A percentile compares a stretch with the other conserved stretches of the same genome.
phyloP scores from a whole-genome alignment of 495 filamentous ascomycete genomes.

The Neurospora sp. region DNA sequence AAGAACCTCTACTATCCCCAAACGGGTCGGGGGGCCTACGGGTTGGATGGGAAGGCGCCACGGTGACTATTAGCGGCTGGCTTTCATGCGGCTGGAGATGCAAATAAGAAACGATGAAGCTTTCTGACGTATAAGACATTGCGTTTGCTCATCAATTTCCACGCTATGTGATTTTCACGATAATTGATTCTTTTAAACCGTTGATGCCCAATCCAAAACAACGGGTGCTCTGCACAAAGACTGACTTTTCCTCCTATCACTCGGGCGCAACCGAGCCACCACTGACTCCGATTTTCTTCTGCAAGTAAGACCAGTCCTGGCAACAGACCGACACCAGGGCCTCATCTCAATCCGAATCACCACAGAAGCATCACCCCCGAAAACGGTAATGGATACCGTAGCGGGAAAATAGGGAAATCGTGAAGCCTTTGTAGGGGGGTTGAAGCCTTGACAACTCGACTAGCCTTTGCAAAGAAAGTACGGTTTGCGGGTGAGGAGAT shows the following conservation, averaged over 20 bases:
- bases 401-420: too few relatives aligned
- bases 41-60: background rate
- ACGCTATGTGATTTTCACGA: background rate
- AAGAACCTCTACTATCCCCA: background rate
- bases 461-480: too few relatives aligned
- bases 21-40: background rate
- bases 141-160: background rate
- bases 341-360: background rate
- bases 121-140: background rate
- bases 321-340: background rate
- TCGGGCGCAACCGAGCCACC: background rate
- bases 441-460: too few relatives aligned
- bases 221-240: background rate
- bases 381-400: background rate
- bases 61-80: background rate
- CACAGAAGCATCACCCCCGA: background rate
- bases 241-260: background rate
- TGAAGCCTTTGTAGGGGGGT: too few relatives aligned
- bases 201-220: background rate
- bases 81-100: background rate
- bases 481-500: too few relatives aligned
- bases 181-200: background rate
- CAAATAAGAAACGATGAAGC: background rate
- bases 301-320: background rate
- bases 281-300: background rate